Percentiles rank a stretch among this genome's conserved stretches.
Evolutionary conservation across 2,329 filamentous ascomycete species (phyloP).

Genomic region (Pseudopyricularia cyperi): DNA sequence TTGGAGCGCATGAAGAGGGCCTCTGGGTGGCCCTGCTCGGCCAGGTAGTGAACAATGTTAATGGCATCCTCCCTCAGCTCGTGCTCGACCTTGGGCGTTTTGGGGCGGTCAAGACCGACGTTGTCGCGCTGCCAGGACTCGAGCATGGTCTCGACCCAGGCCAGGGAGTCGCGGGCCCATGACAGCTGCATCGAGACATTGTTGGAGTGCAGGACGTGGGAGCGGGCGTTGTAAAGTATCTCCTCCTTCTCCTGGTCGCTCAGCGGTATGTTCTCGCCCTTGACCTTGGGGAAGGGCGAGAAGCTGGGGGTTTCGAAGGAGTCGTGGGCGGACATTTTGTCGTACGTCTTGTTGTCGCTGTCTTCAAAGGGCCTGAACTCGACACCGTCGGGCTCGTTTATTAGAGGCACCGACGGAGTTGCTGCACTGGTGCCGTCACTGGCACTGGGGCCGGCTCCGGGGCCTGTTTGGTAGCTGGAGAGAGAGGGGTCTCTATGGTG

Average conservation of each 20-base stretch:
- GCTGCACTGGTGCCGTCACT: conserved; percentile 13
- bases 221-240: conserved; percentile 71
- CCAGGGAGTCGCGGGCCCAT: conserved; percentile 87
- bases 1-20: conserved; percentile 90
- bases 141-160: conserved; percentile 73
- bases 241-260: conserved; percentile 91
- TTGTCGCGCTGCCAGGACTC: conserved; percentile 60
- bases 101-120: conserved; percentile 40
- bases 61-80: conserved; percentile 78
- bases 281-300: conserved; percentile 81
- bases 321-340: conserved; percentile 20
- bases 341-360: conserved; percentile 18
- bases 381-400: conserved; percentile 5
- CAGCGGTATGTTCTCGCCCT: conserved; percentile 78
- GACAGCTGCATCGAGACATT: conserved; percentile 93
- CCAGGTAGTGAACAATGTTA: conserved; percentile 82
- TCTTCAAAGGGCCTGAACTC: conserved; percentile 30
- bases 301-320: conserved; percentile 56
- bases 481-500: conserved; percentile 27
- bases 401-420: conserved; percentile 7
- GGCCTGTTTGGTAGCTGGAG: conserved; percentile 22
- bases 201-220: conserved; percentile 79
- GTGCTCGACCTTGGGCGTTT: conserved; percentile 78
- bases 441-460: conserved; percentile 3
- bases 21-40: conserved; percentile 83